Evolutionary conservation across 2,329 filamentous ascomycete species (phyloP), one percentile per base, ranked within the genome.

Genomic region (Scedosporium boydii): DNA sequence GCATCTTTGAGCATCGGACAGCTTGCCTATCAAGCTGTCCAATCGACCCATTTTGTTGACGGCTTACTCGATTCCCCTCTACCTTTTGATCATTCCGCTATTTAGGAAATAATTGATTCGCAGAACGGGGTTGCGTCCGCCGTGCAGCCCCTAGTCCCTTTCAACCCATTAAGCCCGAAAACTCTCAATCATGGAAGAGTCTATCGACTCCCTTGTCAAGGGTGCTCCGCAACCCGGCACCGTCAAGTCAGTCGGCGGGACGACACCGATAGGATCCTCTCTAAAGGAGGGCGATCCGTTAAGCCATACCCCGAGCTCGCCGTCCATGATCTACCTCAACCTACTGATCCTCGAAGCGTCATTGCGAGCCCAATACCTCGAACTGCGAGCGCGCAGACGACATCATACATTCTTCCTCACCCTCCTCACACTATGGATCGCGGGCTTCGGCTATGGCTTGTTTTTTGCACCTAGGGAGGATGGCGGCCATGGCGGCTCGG

Each of bases 381-480:
- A 92, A 65, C 83, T 98, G 55, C 90, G 93, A 64, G 90, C 92
- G 57, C 88, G 95, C 51, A 85, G 92, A 58, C 88, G 95, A 16
- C 91, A 97, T 69, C 93, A 99, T 74, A 93, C 91, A 2, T 96
- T 98, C 76, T 96, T 98, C 70, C 80, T 98, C 23, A 82, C 89
- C 18, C 80, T 96, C 10, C 83, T 99, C 29, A 83, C 84, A 3
- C 71, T 88, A 29, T 99, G 95, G 95, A 87, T 91, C 57, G 76
- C 84, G 65, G 88, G 89, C 69, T 98, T 97, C 76, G 87, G 87
- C 66, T 97, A 97, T 75, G 88, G 91, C 10, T 83, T 98, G 58
- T 98, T 96, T 79, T 83, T 98, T 67, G 89, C 91, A n/a, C 93
- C 93, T n/a, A 87, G 93, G 67, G 93, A 97, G 74, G 93, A 98